These are phyloP conservation scores for Pugionium dolabratum DNA, from an alignment of 345 rosid species.

Conservation along the genomic window DNA sequence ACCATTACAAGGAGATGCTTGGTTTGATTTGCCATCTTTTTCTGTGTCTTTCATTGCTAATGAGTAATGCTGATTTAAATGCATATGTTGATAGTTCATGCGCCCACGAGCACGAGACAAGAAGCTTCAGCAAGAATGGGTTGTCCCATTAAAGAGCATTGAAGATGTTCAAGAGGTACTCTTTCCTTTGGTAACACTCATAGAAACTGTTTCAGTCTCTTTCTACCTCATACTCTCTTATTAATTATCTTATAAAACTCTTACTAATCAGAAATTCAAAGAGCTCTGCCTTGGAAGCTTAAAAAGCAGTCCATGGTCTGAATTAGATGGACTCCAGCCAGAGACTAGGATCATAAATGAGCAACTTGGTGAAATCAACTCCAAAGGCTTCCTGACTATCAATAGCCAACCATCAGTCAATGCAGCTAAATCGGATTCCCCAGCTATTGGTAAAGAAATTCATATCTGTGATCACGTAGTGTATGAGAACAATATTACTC, in stretches of 20 bases:
- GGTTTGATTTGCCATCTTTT: not conserved
- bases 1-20: constrained; percentile 1
- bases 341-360: constrained; percentile 93
- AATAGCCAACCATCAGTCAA: constrained; percentile 98
- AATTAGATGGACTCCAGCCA: constrained; percentile 84
- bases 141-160: constrained; percentile 58
- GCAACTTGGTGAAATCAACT: constrained; percentile 77
- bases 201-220: not conserved
- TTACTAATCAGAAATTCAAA: constrained; percentile 71
- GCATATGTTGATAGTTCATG: constrained; percentile 32
- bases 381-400: constrained; percentile 85
- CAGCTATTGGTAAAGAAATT: constrained; percentile 63
- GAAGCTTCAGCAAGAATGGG: constrained; percentile 92
- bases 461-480: not conserved
- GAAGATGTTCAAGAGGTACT: constrained; percentile 84
- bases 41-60: constrained; percentile 12
- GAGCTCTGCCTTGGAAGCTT: constrained; percentile 75
- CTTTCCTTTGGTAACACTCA: not conserved
- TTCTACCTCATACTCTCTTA: constrained; percentile 20
- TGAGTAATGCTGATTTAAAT: constrained; percentile 10
- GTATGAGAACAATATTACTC: too few species aligned
- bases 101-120: constrained; percentile 80
- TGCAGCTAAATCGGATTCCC: constrained; percentile 79
- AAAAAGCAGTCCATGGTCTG: constrained; percentile 95
- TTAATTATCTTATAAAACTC: constrained; percentile 22